Evolutionary conservation across 116 monocot genomes (phyloP).

Genomic region (Phalaenopsis hybrid): DNA sequence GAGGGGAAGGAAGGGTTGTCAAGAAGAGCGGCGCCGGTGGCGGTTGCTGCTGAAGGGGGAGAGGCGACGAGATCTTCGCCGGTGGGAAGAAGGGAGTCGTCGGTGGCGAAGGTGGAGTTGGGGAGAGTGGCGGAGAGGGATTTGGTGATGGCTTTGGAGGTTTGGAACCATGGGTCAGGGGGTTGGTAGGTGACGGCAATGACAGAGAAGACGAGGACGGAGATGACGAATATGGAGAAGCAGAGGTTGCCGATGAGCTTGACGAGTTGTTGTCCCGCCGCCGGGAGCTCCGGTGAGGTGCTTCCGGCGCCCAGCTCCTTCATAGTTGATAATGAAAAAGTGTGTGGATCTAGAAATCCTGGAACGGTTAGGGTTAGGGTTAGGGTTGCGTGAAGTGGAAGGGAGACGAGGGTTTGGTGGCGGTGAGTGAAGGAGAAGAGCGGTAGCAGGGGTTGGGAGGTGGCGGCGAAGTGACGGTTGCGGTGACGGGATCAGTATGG

Average conservation of each 20-base stretch:
- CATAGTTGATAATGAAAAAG: not conserved
- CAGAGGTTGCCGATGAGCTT: slow-evolving; percentile 21
- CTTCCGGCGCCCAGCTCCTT: not conserved
- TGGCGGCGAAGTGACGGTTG: not conserved
- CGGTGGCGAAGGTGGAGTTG: slow-evolving; percentile 21
- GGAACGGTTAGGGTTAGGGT: not conserved
- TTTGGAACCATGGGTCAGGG: slow-evolving; percentile 22
- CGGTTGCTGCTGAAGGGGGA: not conserved
- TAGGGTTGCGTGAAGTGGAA: not conserved
- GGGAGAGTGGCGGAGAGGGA: slow-evolving; percentile 20
- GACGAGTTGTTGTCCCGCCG: slow-evolving; percentile 12
- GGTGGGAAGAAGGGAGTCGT: slow-evolving; percentile 22
- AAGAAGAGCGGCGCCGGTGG: not conserved
- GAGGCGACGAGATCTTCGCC: slow-evolving; percentile 16
- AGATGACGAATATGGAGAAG: slow-evolving; percentile 26
- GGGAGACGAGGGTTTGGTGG: not conserved
- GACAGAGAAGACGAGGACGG: slow-evolving; percentile 23
- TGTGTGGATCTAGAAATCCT: not conserved
- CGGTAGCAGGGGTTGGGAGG: not conserved
- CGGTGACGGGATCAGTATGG: not conserved
- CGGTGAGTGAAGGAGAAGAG: too few relatives aligned
- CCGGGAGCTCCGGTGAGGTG: not conserved
- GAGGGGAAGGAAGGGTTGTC: not conserved
- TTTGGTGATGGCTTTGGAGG: slow-evolving; percentile 17
- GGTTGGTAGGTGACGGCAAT: slow-evolving; percentile 27